A percentile compares a stretch with the other conserved stretches of the same genome.
phyloP scores from a whole-genome alignment of 2,329 filamentous ascomycete genomes.

The Nigrospora sphaerica region DNA sequence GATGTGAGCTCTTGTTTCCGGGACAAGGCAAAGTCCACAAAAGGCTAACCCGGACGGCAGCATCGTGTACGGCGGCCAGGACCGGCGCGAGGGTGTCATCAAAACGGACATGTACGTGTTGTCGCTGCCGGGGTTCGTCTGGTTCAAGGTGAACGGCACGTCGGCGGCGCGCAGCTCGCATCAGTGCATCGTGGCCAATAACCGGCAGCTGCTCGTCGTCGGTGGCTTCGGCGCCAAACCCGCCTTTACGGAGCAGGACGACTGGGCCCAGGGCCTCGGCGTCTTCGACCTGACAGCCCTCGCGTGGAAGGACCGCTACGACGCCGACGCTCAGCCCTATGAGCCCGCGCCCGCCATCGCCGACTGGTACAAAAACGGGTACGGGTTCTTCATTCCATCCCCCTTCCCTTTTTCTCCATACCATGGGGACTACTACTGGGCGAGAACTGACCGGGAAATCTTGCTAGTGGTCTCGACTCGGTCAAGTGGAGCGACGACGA shows the following conservation, averaged over 20 bases:
- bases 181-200: not conserved
- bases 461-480: not conserved
- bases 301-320: conserved; percentile 1
- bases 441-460: not conserved
- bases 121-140: conserved; percentile 6
- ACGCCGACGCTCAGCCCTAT: not conserved
- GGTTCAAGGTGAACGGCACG: conserved; percentile 2
- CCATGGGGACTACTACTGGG: not conserved
- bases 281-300: conserved; percentile 1
- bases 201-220: conserved; percentile 4
- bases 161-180: conserved; percentile 1
- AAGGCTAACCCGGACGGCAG: not conserved
- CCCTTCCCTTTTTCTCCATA: not conserved
- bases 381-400: not conserved
- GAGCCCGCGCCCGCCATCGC: conserved; percentile 1
- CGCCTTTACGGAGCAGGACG: not conserved
- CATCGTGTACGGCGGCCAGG: conserved; percentile 4
- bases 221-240: conserved; percentile 1
- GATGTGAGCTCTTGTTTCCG: not conserved
- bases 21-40: not conserved
- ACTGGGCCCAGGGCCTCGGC: conserved; percentile 2
- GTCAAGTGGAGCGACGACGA: not conserved
- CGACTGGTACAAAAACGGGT: conserved; percentile 5
- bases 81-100: not conserved
- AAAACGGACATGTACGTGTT: conserved; percentile 3